Base-by-base conservation (phyloP, 805 yeast genomes). In the Saccharomycopsis olivae region DNA sequence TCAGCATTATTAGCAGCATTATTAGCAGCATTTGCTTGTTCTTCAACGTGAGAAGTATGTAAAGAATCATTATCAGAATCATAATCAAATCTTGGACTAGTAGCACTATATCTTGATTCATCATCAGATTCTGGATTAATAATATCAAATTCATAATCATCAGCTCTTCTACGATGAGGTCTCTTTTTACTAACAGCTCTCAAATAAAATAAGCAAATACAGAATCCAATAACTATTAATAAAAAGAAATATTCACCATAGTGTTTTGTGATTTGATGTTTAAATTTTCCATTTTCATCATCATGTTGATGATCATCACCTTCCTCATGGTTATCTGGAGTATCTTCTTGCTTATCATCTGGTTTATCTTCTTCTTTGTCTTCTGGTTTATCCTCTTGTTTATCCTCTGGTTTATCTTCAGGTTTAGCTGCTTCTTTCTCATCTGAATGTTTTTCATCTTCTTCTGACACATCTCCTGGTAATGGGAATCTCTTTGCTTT, bases 61-160 rank as follows among this genome's bases (percentile, higher is more conserved):
- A 45, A 20, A 6, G 43, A 36, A 24, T 38, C 48, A 28, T 41
- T 45, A 20, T 45, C 48, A 11, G 46, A 42, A 32, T 45, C 48
- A 25, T 42, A 45, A 15, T 42, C 44, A 29, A 45, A 45, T 20
- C 48, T 33, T 14, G 41, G 44, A 29, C 44, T 40, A n/a, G 39
- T 21, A 3, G 36, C 17, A 23, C 43, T 38, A 13, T 27, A 30
- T 20, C 46, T 30, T 15, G 46, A 43, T 28, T 60, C 63, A 33
- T 56, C 57, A 23, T 61, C 64, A 6, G 64, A 58, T 34, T 78
- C 82, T 5, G 81, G 79, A 15, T 77, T 80, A 33, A 82, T 82
- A 35, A 81, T 75, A 53, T 82, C 94, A 53, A 82, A 78, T 53
- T 82, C 92, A 51, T 72, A 78, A 40, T 75, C 74, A 29, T 78